Base-by-base conservation (phyloP, 495 filamentous ascomycete genomes). In the Trichoderma orchidacearum region DNA sequence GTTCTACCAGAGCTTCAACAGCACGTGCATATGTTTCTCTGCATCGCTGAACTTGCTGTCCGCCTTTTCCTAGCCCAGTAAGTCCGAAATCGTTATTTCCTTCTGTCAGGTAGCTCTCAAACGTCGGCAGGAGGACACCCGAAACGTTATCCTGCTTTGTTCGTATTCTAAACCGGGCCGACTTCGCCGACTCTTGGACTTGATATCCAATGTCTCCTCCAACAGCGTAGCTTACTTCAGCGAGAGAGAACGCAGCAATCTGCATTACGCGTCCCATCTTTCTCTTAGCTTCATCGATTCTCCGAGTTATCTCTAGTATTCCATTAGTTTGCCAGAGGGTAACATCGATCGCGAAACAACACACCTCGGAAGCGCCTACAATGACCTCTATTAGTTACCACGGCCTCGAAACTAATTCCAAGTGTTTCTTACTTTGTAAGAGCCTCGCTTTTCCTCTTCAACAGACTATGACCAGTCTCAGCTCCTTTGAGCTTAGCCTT, bases 241-340 rank as follows among this genome's bases (percentile, higher is more conserved):
- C 94, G 34, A 99, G 80, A 3, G 93, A 96, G 70, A 99, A 96
- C 28, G 94, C 90, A 12, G 93, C 93, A 69, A 99, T 93, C 66
- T 96, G 91, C 93, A 99, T 97, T 13, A 99, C 94, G 12, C 93
- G 84, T 41, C 93, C 93, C 93, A 99, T 99, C 77, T 99, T 99
- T 60, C 89, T 89, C 73, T 99, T 99, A 28, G 93, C 93, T 70
- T 97, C 92, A 74, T 97, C 93, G 72, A 99, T 97, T 56, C 93
- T 89, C 58, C 85, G 80, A 55, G 93, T 96, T 64, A 99, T 99
- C 66, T 98, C 93, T 87, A 59, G 5, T 17, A 29, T 21, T 58
- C 58, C 27, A 58, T 59, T 13, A 58, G 58, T 56, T 25, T 31
- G 53, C 6, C 53, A 38, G 18, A 30, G 13, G 21, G 29, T 17